Conservation (phyloP, 768 basidiomycete species). For the Pleurotus salmoneostramineus region DNA sequence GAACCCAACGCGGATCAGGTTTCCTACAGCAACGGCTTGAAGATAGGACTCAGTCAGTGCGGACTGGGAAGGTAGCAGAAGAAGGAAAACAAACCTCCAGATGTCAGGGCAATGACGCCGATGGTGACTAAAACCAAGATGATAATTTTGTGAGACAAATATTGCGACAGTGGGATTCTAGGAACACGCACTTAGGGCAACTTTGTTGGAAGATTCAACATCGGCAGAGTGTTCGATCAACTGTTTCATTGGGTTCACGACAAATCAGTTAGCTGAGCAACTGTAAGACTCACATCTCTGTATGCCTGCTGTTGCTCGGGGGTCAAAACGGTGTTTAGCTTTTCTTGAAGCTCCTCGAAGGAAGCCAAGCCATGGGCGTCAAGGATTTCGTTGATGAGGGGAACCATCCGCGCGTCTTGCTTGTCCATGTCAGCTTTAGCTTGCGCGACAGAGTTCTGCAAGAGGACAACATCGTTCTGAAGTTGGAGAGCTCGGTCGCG, state of each 20-base stretch:
- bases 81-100: background rate
- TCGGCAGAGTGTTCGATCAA: background rate
- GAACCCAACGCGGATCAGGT: background rate
- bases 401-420: background rate
- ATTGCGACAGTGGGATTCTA: background rate
- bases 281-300: slow-evolving; percentile 2
- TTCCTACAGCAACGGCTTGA: background rate
- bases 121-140: background rate
- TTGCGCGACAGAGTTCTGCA: background rate
- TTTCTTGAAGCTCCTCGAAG: background rate
- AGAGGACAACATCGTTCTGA: background rate
- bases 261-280: background rate
- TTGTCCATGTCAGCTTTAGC: background rate
- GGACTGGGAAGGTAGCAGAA: background rate
- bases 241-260: background rate
- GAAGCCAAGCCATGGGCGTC: background rate
- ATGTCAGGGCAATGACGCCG: background rate
- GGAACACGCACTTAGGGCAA: background rate
- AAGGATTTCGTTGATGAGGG: background rate
- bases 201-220: background rate
- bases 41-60: background rate
- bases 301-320: background rate
- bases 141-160: background rate
- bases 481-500: background rate
- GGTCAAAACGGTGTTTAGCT: background rate